Conservation (phyloP, 2,329 filamentous ascomycete genomes). For the Botryosphaeria agaves region DNA sequence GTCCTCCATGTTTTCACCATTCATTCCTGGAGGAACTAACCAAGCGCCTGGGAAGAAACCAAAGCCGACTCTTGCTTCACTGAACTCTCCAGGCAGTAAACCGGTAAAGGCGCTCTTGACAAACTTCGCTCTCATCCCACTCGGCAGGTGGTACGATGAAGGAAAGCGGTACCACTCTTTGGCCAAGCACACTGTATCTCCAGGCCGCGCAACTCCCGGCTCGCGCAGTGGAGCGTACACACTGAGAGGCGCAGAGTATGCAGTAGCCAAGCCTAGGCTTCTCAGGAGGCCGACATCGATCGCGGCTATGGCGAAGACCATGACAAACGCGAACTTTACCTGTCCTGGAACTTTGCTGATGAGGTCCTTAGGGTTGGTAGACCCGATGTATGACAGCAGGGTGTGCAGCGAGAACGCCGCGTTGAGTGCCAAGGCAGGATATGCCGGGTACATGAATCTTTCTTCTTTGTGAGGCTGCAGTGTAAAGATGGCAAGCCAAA, state of each 20-base stretch:
- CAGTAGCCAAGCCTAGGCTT: constrained; percentile 59
- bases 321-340: constrained; percentile 50
- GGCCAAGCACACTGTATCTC: constrained; percentile 67
- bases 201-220: constrained; percentile 35
- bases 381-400: constrained; percentile 56
- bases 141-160: constrained; percentile 76
- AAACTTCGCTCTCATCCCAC: constrained; percentile 74
- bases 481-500: constrained; percentile 87
- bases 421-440: constrained; percentile 79
- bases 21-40: constrained; percentile 69
- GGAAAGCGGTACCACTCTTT: constrained; percentile 99
- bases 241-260: constrained; percentile 64
- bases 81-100: constrained; percentile 78
- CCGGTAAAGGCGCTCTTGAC: constrained; percentile 81
- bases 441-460: constrained; percentile 94
- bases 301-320: constrained; percentile 43
- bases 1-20: constrained; percentile 81
- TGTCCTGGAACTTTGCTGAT: constrained; percentile 55
- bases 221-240: constrained; percentile 51
- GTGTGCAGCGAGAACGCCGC: constrained; percentile 75
- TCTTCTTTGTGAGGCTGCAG: constrained; percentile 94
- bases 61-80: constrained; percentile 50
- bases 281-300: constrained; percentile 52
- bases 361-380: constrained; percentile 46
- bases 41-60: constrained; percentile 73